Percentiles rank a stretch among this genome's conserved stretches.
Evolutionary conservation across 179 eudicot genomes (phyloP).

Genomic region (Gypsophila paniculata): DNA sequence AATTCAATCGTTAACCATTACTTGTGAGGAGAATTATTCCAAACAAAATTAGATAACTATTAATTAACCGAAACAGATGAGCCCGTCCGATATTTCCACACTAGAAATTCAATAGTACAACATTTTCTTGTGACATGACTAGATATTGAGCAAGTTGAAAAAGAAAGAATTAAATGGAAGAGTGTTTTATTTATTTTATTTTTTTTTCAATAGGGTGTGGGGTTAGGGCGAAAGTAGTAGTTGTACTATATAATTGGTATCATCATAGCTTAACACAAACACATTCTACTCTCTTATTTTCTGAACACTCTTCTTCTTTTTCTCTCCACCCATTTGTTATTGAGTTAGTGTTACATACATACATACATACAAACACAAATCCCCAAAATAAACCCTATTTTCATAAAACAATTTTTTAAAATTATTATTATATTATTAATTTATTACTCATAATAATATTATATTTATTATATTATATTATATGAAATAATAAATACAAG

Average conservation of each 20-base stretch:
- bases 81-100: too few species aligned
- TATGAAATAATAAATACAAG: not conserved
- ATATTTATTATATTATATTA: not conserved
- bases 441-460: constrained; percentile 1
- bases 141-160: constrained; percentile 17
- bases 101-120: not conserved
- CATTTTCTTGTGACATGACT: constrained; percentile 6
- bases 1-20: too few species aligned
- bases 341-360: constrained; percentile 8
- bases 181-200: not conserved
- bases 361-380: constrained; percentile 15
- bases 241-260: constrained; percentile 32
- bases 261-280: constrained; percentile 29
- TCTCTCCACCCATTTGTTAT: constrained; percentile 33
- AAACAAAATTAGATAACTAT: not conserved
- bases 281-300: constrained; percentile 1
- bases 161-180: too few species aligned
- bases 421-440: not conserved
- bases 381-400: constrained; percentile 22
- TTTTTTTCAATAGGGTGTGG: not conserved
- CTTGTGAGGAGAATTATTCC: too few species aligned
- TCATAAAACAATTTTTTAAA: too few species aligned
- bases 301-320: constrained; percentile 12
- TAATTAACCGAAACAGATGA: too few species aligned
- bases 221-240: not conserved